phyloP scores from a whole-genome alignment of 805 yeast species.

The Saturnispora hagleri region DNA sequence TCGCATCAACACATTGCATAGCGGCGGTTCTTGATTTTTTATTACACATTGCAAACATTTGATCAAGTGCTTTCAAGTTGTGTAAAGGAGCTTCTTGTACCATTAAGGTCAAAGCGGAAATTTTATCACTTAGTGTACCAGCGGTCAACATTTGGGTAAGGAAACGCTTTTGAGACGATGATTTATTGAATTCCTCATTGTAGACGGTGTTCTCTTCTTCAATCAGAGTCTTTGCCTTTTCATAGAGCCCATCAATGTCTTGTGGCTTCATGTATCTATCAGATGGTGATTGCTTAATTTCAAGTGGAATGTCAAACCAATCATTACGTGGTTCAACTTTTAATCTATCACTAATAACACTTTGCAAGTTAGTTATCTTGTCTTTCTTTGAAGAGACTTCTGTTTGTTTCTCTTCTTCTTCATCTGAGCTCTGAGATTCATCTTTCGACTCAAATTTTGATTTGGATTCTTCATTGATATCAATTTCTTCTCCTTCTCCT shows the following conservation, averaged over 20 bases:
- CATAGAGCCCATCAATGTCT: slow-evolving; percentile 51
- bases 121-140: slow-evolving; percentile 94
- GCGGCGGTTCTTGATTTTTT: slow-evolving; percentile 93
- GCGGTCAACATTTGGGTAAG: slow-evolving; percentile 77
- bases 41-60: slow-evolving; percentile 66
- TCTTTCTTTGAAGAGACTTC: slow-evolving; percentile 23
- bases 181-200: slow-evolving; percentile 62
- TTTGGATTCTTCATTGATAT: slow-evolving; percentile 22
- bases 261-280: slow-evolving; percentile 37
- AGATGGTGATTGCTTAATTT: slow-evolving; percentile 17
- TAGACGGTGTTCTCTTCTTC: slow-evolving; percentile 65
- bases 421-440: slow-evolving; percentile 15
- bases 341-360: slow-evolving; percentile 50
- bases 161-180: slow-evolving; percentile 77
- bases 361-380: slow-evolving; percentile 29
- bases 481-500: slow-evolving; percentile 19
- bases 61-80: slow-evolving; percentile 74
- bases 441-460: slow-evolving; percentile 28
- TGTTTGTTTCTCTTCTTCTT: slow-evolving; percentile 25
- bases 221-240: slow-evolving; percentile 56
- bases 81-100: slow-evolving; percentile 94
- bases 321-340: slow-evolving; percentile 53
- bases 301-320: slow-evolving; percentile 64
- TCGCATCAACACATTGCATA: slow-evolving; percentile 78
- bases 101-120: slow-evolving; percentile 85